Evolutionary conservation across 495 filamentous ascomycete genomes (phyloP), one percentile per base, ranked within the genome.

Genomic region (Trichoderma erinaceum): DNA sequence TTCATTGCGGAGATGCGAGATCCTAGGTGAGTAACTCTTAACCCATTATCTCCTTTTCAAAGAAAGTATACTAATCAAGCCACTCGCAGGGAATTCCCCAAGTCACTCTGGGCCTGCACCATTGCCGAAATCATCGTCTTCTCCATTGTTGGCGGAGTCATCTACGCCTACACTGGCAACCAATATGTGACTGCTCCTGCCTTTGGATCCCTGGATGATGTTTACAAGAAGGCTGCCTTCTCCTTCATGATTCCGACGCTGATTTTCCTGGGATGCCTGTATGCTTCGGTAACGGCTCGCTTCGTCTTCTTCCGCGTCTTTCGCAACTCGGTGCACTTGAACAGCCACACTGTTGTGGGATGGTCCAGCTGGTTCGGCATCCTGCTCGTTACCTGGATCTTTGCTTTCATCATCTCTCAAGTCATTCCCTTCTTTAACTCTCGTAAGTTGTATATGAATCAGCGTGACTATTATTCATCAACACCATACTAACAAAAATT

Each of bases 1-100:
- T 96, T 96, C 80, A 96, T 96, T 70, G 92, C 92, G 5, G 92
- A 96, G 75, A 96, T 96, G 92, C 88, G 86, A 73, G 85, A 95
- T 44, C 92, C 92, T 0, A 73, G 68, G 73, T 75, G 38, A 32
- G 69, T 15, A 16, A 6, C 12, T 41, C 41, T 35, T 10, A 3
- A 7, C 12, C 1, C 16, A 23, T 21, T 18, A 13, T 38, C 2
- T 43, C 0, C 13, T 4, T 13, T 32, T 3, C 10, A 15, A 2
- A 18, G 23, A 13, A 2, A 2, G n/a, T 61, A 61, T 27, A 50
- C 69, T 71, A 50, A 72, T 56, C 1, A 1, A 29, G 2, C 8
- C 15, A 13, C 21, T 52, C 38, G 0, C 35, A 83, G 82, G 68
- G 92, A 96, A 70, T 96, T 96, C 75, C 92, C 91, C 73, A 96